Percentiles rank a stretch among this genome's conserved stretches.
Conservation (phyloP, 352 stramenopile genomes). For the Globisporangium spiculum region DNA sequence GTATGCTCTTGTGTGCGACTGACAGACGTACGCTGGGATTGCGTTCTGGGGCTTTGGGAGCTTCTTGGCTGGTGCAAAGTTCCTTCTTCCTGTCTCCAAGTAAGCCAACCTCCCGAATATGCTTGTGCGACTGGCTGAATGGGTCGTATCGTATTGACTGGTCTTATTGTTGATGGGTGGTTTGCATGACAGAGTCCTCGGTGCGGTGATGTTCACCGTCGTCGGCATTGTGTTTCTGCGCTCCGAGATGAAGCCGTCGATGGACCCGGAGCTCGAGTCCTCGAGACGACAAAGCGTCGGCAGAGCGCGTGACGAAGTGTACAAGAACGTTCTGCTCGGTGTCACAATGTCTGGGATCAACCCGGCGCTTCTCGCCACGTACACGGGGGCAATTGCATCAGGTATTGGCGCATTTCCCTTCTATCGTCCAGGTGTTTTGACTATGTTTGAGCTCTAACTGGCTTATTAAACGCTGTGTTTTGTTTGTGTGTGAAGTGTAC, state of each 20-base stretch:
- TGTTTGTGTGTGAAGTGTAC: slow-evolving; percentile 42
- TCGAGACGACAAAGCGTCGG: slow-evolving; percentile 48
- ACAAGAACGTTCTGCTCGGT: slow-evolving; percentile 82
- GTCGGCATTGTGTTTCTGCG: slow-evolving; percentile 81
- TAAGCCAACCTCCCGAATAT: slow-evolving; percentile 24
- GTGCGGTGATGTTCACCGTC: slow-evolving; percentile 82
- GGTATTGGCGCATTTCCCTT: slow-evolving; percentile 28
- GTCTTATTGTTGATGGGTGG: slow-evolving; percentile 5
- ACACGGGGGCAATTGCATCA: slow-evolving; percentile 85
- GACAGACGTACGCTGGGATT: slow-evolving; percentile 82
- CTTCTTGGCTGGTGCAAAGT: slow-evolving; percentile 82
- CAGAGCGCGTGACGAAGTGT: slow-evolving; percentile 57
- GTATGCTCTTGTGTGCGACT: slow-evolving; percentile 1
- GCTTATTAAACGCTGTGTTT: neutral
- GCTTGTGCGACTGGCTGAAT: neutral
- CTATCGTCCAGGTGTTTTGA: neutral
- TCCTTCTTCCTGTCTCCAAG: slow-evolving; percentile 83
- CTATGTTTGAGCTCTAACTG: neutral
- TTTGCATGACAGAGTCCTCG: slow-evolving; percentile 51
- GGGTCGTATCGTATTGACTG: neutral
- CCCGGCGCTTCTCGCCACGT: slow-evolving; percentile 77
- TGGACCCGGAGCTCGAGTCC: slow-evolving; percentile 54
- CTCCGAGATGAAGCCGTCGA: slow-evolving; percentile 73
- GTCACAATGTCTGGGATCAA: slow-evolving; percentile 89
- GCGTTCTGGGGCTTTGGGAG: slow-evolving; percentile 90